These are phyloP conservation scores for Phytopythium kandeliae DNA, from an alignment of 352 stramenopile species.

Conservation along the genomic window DNA sequence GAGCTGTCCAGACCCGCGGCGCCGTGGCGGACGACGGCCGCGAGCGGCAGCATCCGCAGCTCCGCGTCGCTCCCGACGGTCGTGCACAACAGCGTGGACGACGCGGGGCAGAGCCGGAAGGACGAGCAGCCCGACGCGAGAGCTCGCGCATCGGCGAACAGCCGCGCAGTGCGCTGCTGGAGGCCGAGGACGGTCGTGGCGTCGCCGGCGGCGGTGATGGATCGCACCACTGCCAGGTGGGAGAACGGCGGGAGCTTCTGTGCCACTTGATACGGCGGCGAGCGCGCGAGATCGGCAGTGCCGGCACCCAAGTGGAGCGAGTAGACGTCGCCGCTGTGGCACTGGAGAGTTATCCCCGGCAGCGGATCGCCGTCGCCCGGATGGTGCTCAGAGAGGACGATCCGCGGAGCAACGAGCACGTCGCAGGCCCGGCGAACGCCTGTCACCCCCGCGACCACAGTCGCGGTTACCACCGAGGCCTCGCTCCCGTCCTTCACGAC, in stretches of 20 bases:
- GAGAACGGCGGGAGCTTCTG: conserved; percentile 24
- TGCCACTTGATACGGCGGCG: not conserved
- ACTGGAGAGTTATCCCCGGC: conserved; percentile 20
- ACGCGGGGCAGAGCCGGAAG: conserved; percentile 38
- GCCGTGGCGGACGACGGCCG: not conserved
- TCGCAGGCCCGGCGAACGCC: not conserved
- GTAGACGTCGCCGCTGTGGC: conserved; percentile 30
- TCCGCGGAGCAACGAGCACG: not conserved
- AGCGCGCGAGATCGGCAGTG: not conserved
- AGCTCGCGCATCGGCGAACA: conserved; percentile 42
- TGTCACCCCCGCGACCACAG: not conserved
- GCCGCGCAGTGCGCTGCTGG: conserved; percentile 26
- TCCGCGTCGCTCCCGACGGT: conserved; percentile 51
- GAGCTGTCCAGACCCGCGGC: not conserved
- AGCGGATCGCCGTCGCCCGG: no score
- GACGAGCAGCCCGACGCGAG: conserved; percentile 48
- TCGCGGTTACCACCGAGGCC: not conserved
- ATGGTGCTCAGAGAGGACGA: not conserved
- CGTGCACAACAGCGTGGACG: conserved; percentile 53
- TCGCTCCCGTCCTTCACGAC: not conserved
- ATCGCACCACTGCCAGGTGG: conserved; percentile 26
- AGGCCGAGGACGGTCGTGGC: conserved; percentile 32
- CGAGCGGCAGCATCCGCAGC: conserved; percentile 38
- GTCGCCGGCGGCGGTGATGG: not conserved
- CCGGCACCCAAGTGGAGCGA: conserved; percentile 6